These are phyloP conservation scores for Magnolia kwangsiensis DNA, from an alignment of 164 flowering plant species.

Conservation along the genomic window DNA sequence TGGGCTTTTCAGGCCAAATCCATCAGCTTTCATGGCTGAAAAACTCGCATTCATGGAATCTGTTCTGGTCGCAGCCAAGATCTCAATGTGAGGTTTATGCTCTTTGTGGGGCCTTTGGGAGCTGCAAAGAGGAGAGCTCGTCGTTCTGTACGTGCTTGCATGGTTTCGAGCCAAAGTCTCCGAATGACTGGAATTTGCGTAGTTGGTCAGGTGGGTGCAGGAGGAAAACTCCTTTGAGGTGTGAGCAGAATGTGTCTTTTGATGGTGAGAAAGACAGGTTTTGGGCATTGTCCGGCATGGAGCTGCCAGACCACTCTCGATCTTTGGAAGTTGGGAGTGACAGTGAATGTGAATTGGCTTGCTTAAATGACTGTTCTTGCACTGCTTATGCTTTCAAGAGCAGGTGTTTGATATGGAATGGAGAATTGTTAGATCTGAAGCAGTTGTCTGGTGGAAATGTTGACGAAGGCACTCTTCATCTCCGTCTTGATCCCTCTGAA, in stretches of 20 bases:
- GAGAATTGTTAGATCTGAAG: constrained; percentile 5
- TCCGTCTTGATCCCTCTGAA: background rate
- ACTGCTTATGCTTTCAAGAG: constrained; percentile 12
- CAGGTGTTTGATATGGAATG: constrained; percentile 11
- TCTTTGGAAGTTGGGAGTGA: background rate
- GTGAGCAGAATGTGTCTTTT: background rate
- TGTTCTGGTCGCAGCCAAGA: background rate
- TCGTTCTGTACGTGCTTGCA: constrained; percentile 12
- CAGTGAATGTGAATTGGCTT: constrained; percentile 10
- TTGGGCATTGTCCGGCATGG: background rate
- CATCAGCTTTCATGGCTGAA: background rate
- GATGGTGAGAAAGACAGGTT: constrained; percentile 1
- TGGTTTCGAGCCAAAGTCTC: constrained; percentile 13
- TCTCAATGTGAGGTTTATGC: background rate
- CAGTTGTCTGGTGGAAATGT: background rate
- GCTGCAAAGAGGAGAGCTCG: constrained; percentile 10
- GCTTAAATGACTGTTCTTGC: constrained; percentile 17
- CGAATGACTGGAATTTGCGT: constrained; percentile 8
- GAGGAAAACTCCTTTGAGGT: constrained; percentile 15
- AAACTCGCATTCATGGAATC: background rate
- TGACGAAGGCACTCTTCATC: background rate
- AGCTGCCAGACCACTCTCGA: background rate
- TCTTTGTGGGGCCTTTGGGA: constrained; percentile 15
- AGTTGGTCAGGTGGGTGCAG: constrained; percentile 20
- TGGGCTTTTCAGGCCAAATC: background rate